phyloP scores from a whole-genome alignment of 306 rosid species.

The Quercus robur region DNA sequence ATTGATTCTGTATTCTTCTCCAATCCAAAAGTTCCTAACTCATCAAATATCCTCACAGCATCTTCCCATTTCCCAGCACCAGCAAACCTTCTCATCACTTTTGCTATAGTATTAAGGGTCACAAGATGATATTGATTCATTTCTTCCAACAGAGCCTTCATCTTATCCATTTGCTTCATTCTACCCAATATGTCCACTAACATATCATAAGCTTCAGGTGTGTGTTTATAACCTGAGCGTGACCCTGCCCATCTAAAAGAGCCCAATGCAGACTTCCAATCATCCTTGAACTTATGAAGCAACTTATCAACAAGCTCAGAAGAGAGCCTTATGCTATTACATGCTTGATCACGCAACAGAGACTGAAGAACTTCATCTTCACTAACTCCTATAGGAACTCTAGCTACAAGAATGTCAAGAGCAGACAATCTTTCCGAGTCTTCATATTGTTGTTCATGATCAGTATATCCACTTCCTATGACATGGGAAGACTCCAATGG shows the following conservation, averaged over 20 bases:
- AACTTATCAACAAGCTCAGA: constrained; percentile 37
- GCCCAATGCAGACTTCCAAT: constrained; percentile 86
- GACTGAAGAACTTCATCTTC: constrained; percentile 53
- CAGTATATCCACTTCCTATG: constrained; percentile 20
- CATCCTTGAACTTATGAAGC: constrained; percentile 67
- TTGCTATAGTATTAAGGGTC: constrained; percentile 53
- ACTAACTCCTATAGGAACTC: constrained; percentile 39
- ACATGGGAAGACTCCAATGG: constrained; percentile 5
- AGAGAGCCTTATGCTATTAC: constrained; percentile 39
- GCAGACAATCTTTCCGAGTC: constrained; percentile 18
- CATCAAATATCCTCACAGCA: constrained; percentile 70
- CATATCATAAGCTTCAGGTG: constrained; percentile 52
- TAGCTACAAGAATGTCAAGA: constrained; percentile 50
- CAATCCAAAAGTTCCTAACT: constrained; percentile 56
- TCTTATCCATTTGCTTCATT: constrained; percentile 63
- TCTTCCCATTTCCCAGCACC: constrained; percentile 84
- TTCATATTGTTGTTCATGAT: constrained; percentile 26
- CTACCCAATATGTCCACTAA: constrained; percentile 77
- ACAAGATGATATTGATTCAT: constrained; percentile 38
- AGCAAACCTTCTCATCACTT: constrained; percentile 72
- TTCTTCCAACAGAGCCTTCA: constrained; percentile 50
- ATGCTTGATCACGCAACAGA: constrained; percentile 44
- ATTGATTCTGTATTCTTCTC: constrained; percentile 68
- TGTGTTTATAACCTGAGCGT: constrained; percentile 38
- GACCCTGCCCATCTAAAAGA: constrained; percentile 74